Conservation (phyloP, 495 filamentous ascomycete species). For the Penicillium alfredii region DNA sequence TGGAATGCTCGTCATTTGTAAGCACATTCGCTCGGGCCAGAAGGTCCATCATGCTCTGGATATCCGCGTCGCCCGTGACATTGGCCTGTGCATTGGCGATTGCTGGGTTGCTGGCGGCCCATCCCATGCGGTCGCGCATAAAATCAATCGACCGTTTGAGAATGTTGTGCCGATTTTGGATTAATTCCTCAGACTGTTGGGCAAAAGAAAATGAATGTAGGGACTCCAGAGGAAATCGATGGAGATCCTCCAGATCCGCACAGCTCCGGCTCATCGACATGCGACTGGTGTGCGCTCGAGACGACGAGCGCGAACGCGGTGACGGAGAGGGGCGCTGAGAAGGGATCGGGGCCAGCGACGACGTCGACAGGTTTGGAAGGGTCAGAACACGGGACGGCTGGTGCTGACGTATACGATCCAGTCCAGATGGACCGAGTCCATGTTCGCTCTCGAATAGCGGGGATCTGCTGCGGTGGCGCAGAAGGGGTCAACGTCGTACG, state of each 20-base stretch:
- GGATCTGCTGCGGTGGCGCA: slow-evolving; percentile 49
- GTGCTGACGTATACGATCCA: slow-evolving; percentile 88
- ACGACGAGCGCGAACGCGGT: slow-evolving; percentile 43
- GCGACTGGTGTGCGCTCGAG: slow-evolving; percentile 47
- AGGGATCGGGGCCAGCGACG: slow-evolving; percentile 48
- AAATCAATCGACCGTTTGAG: slow-evolving; percentile 94
- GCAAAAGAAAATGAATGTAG: slow-evolving; percentile 98
- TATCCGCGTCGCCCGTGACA: slow-evolving; percentile 73
- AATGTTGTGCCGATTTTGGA: slow-evolving; percentile 88
- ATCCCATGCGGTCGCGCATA: slow-evolving; percentile 90
- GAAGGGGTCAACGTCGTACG: slow-evolving; percentile 41
- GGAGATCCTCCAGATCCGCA: slow-evolving; percentile 78
- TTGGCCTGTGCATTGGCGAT: slow-evolving; percentile 78
- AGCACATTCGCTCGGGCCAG: slow-evolving; percentile 72
- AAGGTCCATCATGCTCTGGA: slow-evolving; percentile 86
- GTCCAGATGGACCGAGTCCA: slow-evolving; percentile 63
- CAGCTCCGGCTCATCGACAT: slow-evolving; percentile 60
- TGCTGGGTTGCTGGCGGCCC: slow-evolving; percentile 58
- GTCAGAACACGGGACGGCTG: slow-evolving; percentile 61
- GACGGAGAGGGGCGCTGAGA: slow-evolving; percentile 59
- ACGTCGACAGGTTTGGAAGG: slow-evolving; percentile 57
- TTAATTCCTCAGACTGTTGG: slow-evolving; percentile 84
- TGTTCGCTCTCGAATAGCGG: slow-evolving; percentile 57
- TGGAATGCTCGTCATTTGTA: slow-evolving; percentile 44
- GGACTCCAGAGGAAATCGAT: slow-evolving; percentile 89